Base-by-base conservation (phyloP, 2,329 filamentous ascomycete genomes). In the Cercospora sesami region DNA sequence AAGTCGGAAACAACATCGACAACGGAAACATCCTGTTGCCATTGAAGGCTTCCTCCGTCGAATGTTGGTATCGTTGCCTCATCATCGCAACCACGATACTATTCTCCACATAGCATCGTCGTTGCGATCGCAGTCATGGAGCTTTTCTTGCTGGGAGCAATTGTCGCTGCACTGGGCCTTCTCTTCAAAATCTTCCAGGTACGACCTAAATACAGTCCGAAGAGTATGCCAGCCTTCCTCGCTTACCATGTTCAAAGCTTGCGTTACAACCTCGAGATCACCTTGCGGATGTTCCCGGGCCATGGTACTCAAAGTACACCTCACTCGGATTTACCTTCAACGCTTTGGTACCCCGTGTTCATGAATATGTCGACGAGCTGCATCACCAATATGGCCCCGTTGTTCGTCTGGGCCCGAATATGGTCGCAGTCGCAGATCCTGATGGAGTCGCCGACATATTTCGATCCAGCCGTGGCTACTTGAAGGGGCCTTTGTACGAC, bases 301-400 rank as follows among this genome's bases (percentile, higher is more conserved):
- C 69, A n/a, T 71, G 69, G 69, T 71, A 69, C 30, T 63, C 69
- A 12, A 69, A 55, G 26, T 68, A 69, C 61, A 71, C 67, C 58
- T 68, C 67, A 26, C 30, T 69, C 5, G 67, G 33, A 9, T 68
- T 69, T 39, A 33, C 48, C 14, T 66, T 66, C 65, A 71, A 69
- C 28, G 69, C 65, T 21, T 62, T 69, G 53, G 59, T 72, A 5
- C 64, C 68, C 10, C 63, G 65, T n/a, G 57, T 62, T 12, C 70
- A 68, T 42, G 76, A 78, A 45, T 79, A 79, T 61, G 79, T 80
- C 68, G 74, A 81, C 67, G 64, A 71, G 4, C 73, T 82, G 2
- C 79, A 81, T 68, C 67, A 74, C 33, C 63, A 69, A 60, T 75
- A 76, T 67, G 75, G 75, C 3, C 61, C 69, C 30, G 75, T 76